Conservation (phyloP, 1,284 basidiomycete genomes). For the Marasmius sp. region DNA sequence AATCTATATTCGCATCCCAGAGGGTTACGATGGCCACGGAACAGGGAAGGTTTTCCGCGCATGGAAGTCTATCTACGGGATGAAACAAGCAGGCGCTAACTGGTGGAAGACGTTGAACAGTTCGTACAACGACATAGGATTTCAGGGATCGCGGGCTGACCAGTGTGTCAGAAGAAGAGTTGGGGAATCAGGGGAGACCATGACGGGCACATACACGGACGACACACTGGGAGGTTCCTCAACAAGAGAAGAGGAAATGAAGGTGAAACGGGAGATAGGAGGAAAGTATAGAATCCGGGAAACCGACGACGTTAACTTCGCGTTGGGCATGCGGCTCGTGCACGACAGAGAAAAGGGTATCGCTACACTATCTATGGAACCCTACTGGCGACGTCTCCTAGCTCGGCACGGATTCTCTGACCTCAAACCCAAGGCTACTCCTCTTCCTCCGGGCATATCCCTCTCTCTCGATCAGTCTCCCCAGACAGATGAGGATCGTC, state of each 20-base stretch:
- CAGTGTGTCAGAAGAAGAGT: constrained; percentile 13
- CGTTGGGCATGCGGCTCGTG: constrained; percentile 17
- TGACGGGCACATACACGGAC: constrained; percentile 21
- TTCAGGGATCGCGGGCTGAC: constrained; percentile 16
- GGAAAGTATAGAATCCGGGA: constrained; percentile 10
- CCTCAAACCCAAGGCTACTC: constrained; percentile 18
- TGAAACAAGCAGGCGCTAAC: constrained; percentile 23
- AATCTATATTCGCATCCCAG: constrained; percentile 25
- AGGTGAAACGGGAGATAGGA: constrained; percentile 10
- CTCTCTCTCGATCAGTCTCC: constrained; percentile 17
- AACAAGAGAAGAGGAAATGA: constrained; percentile 1
- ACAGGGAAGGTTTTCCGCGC: constrained; percentile 15
- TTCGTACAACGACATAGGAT: constrained; percentile 11
- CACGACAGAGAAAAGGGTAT: constrained; percentile 13
- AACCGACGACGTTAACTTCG: constrained; percentile 12
- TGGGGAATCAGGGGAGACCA: constrained; percentile 10
- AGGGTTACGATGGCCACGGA: constrained; percentile 9
- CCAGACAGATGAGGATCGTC: constrained; percentile 11
- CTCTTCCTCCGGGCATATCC: constrained; percentile 18
- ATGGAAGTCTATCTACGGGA: constrained; percentile 24
- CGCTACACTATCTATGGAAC: constrained; percentile 20
- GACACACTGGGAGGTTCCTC: constrained; percentile 14
- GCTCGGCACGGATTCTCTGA: constrained; percentile 19
- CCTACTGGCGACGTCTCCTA: constrained; percentile 22
- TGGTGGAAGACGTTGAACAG: constrained; percentile 21